Evolutionary conservation across 169 alveolate species (phyloP), one percentile per base, ranked within the genome.

Genomic region (Babesia sp.): DNA sequence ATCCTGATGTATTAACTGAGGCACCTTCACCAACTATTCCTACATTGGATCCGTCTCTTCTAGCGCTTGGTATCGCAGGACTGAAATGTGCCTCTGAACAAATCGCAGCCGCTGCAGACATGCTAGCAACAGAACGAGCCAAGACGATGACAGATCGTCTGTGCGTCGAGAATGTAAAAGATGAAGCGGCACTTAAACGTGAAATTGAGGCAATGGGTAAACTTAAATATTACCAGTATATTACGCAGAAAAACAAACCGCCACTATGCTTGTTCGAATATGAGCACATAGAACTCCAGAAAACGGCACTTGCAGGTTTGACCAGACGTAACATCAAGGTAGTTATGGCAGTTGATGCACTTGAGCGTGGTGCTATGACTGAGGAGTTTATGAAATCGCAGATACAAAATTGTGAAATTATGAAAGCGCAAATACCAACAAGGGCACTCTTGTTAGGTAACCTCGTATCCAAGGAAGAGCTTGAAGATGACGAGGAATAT

Each of bases 401-500:
- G 54, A 59, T 81, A 12, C 55, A 53, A 41, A 22, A 39, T 7
- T 71, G 77, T 33, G 70, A 59, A 8, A 59, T 90, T 33, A 79
- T 90, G 82, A 61, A 83, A 70, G 71, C 94, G 4, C 91, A 90
- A 31, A 83, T 89, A 16, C 93, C 94, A 41, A 91, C 92, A 34
- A 74, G 92, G 34, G 91, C 72, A 3, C 84, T 93, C 22, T 63
- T 91, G 57, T 88, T 93, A 36, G 71, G 85, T 34, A 93, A 93
- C 81, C 90, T 91, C 53, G 91, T 91, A 50, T 79, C 95, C 1
- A 86, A 86, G 11, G 94, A 71, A 42, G 84, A 81, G 6, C 91
- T 93, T n/a, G 73, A 85, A 18, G 95, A 91, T 58, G 94, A 91
- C 59, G 90, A 67, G 20, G 96, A 93, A 69, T 93, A 93, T 71